A percentile compares a stretch with the other conserved stretches of the same genome.
These are phyloP conservation scores for Alternaria postmessia DNA, from an alignment of 2,329 filamentous ascomycete species.

Conservation along the genomic window DNA sequence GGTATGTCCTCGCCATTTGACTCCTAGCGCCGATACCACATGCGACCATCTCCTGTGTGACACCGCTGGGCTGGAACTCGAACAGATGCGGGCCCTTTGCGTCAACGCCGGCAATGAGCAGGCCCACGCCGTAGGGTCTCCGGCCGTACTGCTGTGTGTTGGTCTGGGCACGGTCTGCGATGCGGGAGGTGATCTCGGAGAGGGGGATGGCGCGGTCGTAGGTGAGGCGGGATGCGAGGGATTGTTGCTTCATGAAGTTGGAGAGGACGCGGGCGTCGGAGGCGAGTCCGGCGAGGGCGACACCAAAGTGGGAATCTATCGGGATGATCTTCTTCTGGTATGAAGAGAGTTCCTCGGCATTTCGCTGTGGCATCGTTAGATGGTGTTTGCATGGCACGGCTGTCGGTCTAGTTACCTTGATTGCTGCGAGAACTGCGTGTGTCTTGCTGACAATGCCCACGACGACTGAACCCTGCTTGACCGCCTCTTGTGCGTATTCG, in stretches of 20 bases:
- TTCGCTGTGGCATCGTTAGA: slow-evolving; percentile 69
- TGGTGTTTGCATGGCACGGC: neutral
- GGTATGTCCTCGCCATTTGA: slow-evolving; percentile 97
- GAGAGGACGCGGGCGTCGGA: slow-evolving; percentile 98
- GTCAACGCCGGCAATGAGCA: slow-evolving; percentile 92
- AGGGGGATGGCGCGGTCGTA: slow-evolving; percentile 94
- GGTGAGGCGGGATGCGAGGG: slow-evolving; percentile 91
- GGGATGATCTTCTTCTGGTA: slow-evolving; percentile 99
- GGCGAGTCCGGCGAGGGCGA: slow-evolving; percentile 95
- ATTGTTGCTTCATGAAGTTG: slow-evolving; percentile 99
- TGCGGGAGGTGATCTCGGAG: slow-evolving; percentile 86
- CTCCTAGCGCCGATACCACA: slow-evolving; percentile 95
- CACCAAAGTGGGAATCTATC: slow-evolving; percentile 93
- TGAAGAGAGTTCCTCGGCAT: slow-evolving; percentile 98
- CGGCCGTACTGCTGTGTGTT: slow-evolving; percentile 99
- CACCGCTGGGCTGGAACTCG: slow-evolving; percentile 95
- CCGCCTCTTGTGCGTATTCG: slow-evolving; percentile 97
- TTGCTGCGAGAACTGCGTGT: slow-evolving; percentile 91
- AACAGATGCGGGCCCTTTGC: slow-evolving; percentile 94
- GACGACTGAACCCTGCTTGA: slow-evolving; percentile 98
- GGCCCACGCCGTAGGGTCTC: slow-evolving; percentile 92
- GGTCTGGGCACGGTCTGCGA: slow-evolving; percentile 94
- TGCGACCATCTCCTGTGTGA: slow-evolving; percentile 96
- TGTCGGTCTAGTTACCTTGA: slow-evolving; percentile 73
- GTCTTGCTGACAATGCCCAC: slow-evolving; percentile 98